Evolutionary conservation across 2,329 filamentous ascomycete genomes (phyloP).

Genomic region (Penicillium sclerotigenum): DNA sequence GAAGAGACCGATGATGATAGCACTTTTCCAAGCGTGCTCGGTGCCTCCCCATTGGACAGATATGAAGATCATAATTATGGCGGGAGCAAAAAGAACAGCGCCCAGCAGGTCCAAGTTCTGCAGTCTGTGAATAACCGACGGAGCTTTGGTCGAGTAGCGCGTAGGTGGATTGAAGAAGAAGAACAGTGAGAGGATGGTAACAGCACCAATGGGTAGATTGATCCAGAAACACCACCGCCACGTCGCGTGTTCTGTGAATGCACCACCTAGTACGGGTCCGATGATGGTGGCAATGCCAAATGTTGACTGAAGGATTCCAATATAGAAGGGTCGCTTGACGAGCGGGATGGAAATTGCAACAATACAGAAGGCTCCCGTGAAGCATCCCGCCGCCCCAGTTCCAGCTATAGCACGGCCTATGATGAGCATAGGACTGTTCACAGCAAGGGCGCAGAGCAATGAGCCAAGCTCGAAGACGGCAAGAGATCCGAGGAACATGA

Average conservation of each 20-base stretch:
- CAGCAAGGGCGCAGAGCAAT: not conserved
- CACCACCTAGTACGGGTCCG: not conserved
- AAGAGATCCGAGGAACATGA: not conserved
- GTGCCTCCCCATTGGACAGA: constrained; percentile 1
- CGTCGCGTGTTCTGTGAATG: not conserved
- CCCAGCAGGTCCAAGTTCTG: not conserved
- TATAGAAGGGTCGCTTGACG: not conserved
- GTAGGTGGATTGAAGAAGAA: not conserved
- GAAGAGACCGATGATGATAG: not conserved
- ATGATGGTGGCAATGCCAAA: not conserved
- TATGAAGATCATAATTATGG: not conserved
- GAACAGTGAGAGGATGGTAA: not conserved
- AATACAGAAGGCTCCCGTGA: not conserved
- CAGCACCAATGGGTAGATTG: not conserved
- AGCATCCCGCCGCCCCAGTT: not conserved
- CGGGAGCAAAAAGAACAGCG: not conserved
- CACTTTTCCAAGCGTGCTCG: not conserved
- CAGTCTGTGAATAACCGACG: not conserved
- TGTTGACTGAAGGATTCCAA: not conserved
- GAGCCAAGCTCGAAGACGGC: not conserved
- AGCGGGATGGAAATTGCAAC: not conserved
- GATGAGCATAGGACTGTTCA: not conserved
- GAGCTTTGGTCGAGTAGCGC: not conserved
- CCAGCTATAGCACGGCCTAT: not conserved
- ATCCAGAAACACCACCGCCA: not conserved